A percentile compares a stretch with the other conserved stretches of the same genome.
phyloP scores from a whole-genome alignment of 1,284 basidiomycete species.

The Heterobasidion parviporum region DNA sequence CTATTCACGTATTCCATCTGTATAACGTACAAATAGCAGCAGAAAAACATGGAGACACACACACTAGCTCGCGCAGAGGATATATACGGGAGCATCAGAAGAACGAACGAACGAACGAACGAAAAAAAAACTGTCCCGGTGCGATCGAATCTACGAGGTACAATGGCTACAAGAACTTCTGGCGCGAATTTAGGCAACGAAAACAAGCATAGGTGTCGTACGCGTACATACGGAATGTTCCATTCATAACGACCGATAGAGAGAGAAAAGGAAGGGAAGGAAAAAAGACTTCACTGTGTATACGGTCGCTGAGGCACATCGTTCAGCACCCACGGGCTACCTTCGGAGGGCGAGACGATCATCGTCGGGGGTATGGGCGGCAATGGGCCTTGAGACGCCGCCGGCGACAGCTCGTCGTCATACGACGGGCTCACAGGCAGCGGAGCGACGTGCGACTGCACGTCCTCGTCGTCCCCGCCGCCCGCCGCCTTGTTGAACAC shows the following conservation, averaged over 20 bases:
- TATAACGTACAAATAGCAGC: not conserved
- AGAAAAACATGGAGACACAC: no score
- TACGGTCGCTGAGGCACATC: not conserved
- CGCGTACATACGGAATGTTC: not conserved
- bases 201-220: not conserved
- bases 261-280: not conserved
- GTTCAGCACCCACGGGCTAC: not conserved
- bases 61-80: no score
- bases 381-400: not conserved
- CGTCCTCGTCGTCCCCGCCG: slow-evolving; percentile 13
- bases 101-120: no score
- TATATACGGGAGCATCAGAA: no score
- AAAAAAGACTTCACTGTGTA: not conserved
- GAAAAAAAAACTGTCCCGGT: no score
- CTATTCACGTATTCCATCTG: not conserved
- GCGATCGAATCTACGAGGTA: no score
- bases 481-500: slow-evolving; percentile 37
- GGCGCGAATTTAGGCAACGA: not conserved
- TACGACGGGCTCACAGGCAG: slow-evolving; percentile 23
- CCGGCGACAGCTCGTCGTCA: slow-evolving; percentile 12
- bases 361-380: not conserved
- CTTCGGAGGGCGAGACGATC: not conserved
- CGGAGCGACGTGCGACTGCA: slow-evolving; percentile 16
- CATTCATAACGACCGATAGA: not conserved
- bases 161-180: no score